Percentiles rank a stretch among this genome's conserved stretches.
Conservation (phyloP, 2,329 filamentous ascomycete species). For the Xenoacremonium recifei region DNA sequence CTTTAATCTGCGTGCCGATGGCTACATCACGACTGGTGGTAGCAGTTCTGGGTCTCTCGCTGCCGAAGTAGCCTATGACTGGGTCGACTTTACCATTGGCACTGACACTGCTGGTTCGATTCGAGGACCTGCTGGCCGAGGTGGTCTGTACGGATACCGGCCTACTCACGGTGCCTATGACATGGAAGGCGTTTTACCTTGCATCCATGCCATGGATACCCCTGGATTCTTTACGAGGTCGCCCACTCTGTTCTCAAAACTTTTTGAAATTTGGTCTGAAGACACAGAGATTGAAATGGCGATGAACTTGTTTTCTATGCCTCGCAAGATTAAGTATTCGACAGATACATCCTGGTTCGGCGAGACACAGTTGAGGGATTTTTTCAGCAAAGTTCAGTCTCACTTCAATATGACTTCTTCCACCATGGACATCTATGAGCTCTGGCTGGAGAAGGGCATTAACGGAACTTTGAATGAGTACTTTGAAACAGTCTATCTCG, state of each 20-base stretch:
- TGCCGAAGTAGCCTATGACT: neutral
- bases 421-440: too few relatives aligned
- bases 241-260: neutral
- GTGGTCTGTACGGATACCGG: neutral
- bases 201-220: neutral
- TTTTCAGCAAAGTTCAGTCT: too few relatives aligned
- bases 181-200: neutral
- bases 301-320: neutral
- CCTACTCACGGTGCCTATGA: neutral
- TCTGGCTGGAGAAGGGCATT: too few relatives aligned
- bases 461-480: too few relatives aligned
- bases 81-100: neutral
- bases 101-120: neutral
- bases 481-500: too few relatives aligned
- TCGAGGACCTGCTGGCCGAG: neutral
- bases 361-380: too few relatives aligned
- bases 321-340: neutral
- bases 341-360: too few relatives aligned
- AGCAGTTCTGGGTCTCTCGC: neutral
- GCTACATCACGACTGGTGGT: neutral
- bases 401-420: too few relatives aligned
- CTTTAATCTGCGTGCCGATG: neutral
- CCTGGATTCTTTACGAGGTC: neutral
- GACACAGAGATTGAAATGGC: neutral
- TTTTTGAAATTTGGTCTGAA: neutral